Conservation (phyloP, 1,284 basidiomycete species). For the Ceratobasidium sp. region DNA sequence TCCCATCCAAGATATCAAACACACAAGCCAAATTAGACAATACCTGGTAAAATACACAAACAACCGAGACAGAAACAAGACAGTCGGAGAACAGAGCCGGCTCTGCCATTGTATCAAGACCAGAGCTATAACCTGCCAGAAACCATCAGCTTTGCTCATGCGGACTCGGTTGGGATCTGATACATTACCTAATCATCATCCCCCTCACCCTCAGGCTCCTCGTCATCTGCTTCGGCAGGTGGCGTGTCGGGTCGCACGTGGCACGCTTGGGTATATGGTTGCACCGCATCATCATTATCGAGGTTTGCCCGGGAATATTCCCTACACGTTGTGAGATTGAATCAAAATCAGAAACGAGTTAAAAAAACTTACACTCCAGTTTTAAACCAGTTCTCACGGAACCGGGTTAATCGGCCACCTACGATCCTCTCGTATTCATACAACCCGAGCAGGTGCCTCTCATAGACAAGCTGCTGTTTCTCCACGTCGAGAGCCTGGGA, state of each 20-base stretch:
- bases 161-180: not conserved
- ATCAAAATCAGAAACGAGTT: too few species aligned
- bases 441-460: conserved; percentile 9
- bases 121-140: not conserved
- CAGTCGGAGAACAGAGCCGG: not conserved
- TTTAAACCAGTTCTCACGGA: not conserved
- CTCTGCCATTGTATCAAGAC: not conserved
- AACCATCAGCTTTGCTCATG: not conserved
- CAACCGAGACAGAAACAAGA: not conserved
- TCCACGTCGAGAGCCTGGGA: conserved; percentile 4
- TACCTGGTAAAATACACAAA: not conserved
- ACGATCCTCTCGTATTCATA: conserved; percentile 1
- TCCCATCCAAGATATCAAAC: not conserved
- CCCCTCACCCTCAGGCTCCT: not conserved
- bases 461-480: conserved; percentile 2
- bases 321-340: not conserved
- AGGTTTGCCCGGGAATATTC: not conserved
- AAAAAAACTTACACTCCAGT: conserved; percentile 3
- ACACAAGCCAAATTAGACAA: not conserved
- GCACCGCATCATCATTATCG: not conserved
- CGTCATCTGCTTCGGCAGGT: not conserved
- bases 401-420: not conserved
- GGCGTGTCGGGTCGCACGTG: not conserved
- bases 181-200: conserved; percentile 8
- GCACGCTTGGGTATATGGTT: not conserved